Conservation (phyloP, 192 early-diverging fungal species). For the Powellomyces hirtus region DNA sequence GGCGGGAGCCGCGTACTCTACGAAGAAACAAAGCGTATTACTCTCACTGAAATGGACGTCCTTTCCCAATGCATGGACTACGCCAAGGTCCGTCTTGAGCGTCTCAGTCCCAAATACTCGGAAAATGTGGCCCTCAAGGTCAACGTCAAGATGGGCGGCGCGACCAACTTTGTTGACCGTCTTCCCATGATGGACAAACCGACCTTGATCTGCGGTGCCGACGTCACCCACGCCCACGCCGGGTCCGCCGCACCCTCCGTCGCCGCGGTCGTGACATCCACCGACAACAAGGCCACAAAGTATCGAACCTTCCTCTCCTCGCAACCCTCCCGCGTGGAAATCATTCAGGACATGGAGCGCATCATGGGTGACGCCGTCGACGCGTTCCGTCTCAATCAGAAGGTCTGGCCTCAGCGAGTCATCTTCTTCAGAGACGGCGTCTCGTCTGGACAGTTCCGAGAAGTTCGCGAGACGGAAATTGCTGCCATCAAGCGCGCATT, state of each 20-base stretch:
- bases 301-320: constrained; percentile 41
- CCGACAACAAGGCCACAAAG: constrained; percentile 31
- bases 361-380: constrained; percentile 39
- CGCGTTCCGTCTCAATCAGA: constrained; percentile 35
- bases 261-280: constrained; percentile 46
- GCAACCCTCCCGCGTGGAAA: constrained; percentile 45
- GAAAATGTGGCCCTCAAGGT: constrained; percentile 85
- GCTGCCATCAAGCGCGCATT: constrained; percentile 51
- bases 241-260: constrained; percentile 52
- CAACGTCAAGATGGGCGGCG: constrained; percentile 68
- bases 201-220: constrained; percentile 81
- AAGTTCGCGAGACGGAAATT: constrained; percentile 46
- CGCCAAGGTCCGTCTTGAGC: constrained; percentile 12
- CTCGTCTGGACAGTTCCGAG: constrained; percentile 52
- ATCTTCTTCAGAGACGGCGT: constrained; percentile 72
- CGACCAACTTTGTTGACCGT: constrained; percentile 33
- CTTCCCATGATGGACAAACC: constrained; percentile 37
- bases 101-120: constrained; percentile 70
- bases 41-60: constrained; percentile 75
- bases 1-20: constrained; percentile 48
- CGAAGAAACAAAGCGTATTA: constrained; percentile 75
- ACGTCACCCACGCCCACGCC: constrained; percentile 82
- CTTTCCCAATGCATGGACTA: constrained; percentile 81
- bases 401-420: constrained; percentile 41
- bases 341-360: constrained; percentile 40